These are phyloP conservation scores for Eutrema yunnanense DNA, from an alignment of 345 rosid species.

Conservation along the genomic window DNA sequence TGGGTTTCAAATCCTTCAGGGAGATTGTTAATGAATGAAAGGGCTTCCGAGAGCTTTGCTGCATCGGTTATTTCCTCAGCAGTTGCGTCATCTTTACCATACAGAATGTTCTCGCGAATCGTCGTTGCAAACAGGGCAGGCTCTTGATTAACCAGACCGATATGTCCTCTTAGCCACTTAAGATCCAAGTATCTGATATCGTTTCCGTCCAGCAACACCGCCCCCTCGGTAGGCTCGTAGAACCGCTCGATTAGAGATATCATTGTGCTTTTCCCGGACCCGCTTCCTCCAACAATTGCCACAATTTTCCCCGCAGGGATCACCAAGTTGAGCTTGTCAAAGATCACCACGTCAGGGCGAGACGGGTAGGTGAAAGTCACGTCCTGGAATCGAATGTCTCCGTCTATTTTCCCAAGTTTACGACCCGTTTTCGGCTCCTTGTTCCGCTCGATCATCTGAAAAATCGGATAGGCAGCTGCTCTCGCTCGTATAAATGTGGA, in stretches of 20 bases:
- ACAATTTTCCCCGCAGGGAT: constrained; percentile 82
- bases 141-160: constrained; percentile 92
- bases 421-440: constrained; percentile 44
- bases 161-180: constrained; percentile 79
- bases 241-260: constrained; percentile 86
- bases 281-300: constrained; percentile 96
- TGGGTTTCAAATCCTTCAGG: constrained; percentile 91
- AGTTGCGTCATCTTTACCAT: constrained; percentile 79
- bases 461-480: constrained; percentile 89
- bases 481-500: constrained; percentile 72
- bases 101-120: constrained; percentile 75
- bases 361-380: constrained; percentile 77
- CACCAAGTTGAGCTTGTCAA: constrained; percentile 46
- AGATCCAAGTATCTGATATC: constrained; percentile 61
- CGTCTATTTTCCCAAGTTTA: constrained; percentile 49
- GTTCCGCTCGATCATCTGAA: constrained; percentile 83
- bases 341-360: constrained; percentile 70
- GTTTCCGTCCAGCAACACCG: constrained; percentile 57
- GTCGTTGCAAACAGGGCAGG: constrained; percentile 79
- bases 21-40: constrained; percentile 70
- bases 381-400: constrained; percentile 63
- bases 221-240: constrained; percentile 74
- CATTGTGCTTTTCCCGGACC: constrained; percentile 93
- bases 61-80: constrained; percentile 57
- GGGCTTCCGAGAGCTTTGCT: constrained; percentile 73